Conservation (phyloP, 768 basidiomycete species). For the Lactarius tabidus region DNA sequence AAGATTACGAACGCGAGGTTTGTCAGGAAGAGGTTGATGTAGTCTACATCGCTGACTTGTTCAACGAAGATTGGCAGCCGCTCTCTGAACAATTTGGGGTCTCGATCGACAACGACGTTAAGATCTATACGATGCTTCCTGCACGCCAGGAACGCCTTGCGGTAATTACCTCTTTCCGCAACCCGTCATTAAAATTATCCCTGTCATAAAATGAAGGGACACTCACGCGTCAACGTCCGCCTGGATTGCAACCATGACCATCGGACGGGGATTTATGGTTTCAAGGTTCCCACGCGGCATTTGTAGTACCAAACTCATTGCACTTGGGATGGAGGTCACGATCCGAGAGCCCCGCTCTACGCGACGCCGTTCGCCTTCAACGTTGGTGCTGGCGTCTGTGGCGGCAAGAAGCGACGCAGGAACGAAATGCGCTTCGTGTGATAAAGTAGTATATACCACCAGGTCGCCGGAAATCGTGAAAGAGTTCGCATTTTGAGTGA, state of each 20-base stretch:
- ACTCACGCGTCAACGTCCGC: constrained; percentile 71
- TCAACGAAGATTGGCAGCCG: constrained; percentile 66
- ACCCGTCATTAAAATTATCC: not conserved
- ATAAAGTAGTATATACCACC: constrained; percentile 77
- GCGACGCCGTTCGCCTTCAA: constrained; percentile 63
- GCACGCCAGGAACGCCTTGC: constrained; percentile 86
- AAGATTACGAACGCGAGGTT: constrained; percentile 60
- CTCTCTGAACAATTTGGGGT: constrained; percentile 61
- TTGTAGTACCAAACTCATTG: constrained; percentile 88
- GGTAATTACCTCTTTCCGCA: constrained; percentile 59
- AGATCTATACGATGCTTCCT: constrained; percentile 92
- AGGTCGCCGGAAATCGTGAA: constrained; percentile 71
- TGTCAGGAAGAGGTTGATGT: constrained; percentile 89
- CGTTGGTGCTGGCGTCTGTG: not conserved
- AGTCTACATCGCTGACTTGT: constrained; percentile 86
- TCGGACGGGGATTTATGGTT: constrained; percentile 87
- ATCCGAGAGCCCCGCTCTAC: constrained; percentile 90
- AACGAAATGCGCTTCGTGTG: constrained; percentile 77
- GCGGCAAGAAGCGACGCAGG: constrained; percentile 42
- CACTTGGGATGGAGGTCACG: constrained; percentile 80
- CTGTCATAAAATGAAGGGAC: not conserved
- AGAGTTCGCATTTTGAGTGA: constrained; percentile 62
- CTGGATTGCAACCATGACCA: constrained; percentile 83
- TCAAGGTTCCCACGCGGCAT: constrained; percentile 98
- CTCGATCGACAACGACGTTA: constrained; percentile 80